Percentiles rank a stretch among this genome's conserved stretches.
These are phyloP conservation scores for Apiotrichum sp. DNA, from an alignment of 1,284 basidiomycete species.

Conservation along the genomic window DNA sequence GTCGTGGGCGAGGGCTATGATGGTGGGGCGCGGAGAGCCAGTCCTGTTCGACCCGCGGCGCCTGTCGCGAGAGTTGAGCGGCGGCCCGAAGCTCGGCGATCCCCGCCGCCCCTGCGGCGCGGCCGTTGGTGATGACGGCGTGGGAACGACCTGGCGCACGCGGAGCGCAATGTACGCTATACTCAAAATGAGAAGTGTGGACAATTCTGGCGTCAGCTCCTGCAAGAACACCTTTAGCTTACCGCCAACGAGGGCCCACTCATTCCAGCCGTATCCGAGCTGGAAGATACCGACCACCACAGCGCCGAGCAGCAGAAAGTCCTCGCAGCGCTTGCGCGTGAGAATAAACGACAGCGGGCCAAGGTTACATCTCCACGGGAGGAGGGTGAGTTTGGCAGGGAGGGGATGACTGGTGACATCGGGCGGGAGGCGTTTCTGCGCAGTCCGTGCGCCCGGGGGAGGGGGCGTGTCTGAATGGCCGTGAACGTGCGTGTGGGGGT, in stretches of 20 bases:
- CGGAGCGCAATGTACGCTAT: slow-evolving; percentile 17
- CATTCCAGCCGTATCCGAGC: slow-evolving; percentile 33
- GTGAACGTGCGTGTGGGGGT: too few relatives aligned
- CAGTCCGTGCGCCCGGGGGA: slow-evolving; percentile 1
- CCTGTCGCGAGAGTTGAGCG: too few relatives aligned
- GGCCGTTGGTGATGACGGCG: slow-evolving; percentile 12
- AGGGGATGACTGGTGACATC: slow-evolving; percentile 19
- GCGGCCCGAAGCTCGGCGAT: background rate
- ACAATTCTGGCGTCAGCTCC: slow-evolving; percentile 9
- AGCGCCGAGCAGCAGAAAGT: slow-evolving; percentile 30
- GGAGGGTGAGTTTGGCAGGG: slow-evolving; percentile 17
- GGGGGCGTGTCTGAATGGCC: background rate
- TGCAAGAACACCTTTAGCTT: background rate
- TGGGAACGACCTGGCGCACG: slow-evolving; percentile 17
- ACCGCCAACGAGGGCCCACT: slow-evolving; percentile 42
- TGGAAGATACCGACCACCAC: slow-evolving; percentile 29
- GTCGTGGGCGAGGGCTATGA: background rate
- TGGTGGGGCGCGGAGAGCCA: background rate
- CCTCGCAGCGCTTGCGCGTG: slow-evolving; percentile 36
- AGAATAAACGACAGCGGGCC: slow-evolving; percentile 16
- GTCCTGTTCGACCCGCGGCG: background rate
- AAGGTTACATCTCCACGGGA: slow-evolving; percentile 16
- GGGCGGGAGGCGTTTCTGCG: slow-evolving; percentile 1
- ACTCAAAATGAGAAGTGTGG: slow-evolving; percentile 10
- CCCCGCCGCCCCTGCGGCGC: background rate